Conservation (phyloP, 2,329 filamentous ascomycete genomes). For the Plenodomus tracheiphilus region DNA sequence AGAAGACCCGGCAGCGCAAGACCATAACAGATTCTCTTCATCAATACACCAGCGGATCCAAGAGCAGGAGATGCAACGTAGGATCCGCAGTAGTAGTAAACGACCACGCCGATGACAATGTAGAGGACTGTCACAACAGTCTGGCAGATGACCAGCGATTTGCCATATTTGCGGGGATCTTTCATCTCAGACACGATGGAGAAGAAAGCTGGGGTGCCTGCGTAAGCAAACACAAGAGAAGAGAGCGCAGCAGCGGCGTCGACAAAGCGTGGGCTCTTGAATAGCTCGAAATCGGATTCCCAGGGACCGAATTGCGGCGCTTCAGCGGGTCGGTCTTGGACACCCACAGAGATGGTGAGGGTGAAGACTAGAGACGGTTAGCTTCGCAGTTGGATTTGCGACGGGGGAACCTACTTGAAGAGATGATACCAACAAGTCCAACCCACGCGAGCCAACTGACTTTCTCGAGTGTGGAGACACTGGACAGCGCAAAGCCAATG, state of each 20-base stretch:
- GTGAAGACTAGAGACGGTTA: slow-evolving; percentile 19
- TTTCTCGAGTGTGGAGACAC: slow-evolving; percentile 48
- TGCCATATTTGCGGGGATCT: slow-evolving; percentile 60
- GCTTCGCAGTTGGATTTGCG: not conserved
- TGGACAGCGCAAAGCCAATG: slow-evolving; percentile 52
- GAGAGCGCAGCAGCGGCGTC: slow-evolving; percentile 25
- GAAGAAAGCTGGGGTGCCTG: slow-evolving; percentile 37
- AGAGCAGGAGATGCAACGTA: slow-evolving; percentile 66
- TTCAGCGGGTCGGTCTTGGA: slow-evolving; percentile 28
- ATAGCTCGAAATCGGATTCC: slow-evolving; percentile 24
- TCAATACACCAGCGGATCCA: slow-evolving; percentile 57
- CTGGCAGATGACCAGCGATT: slow-evolving; percentile 63
- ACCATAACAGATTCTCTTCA: slow-evolving; percentile 67
- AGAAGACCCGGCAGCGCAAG: slow-evolving; percentile 60
- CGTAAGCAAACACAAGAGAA: slow-evolving; percentile 26
- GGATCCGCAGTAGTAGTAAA: slow-evolving; percentile 66
- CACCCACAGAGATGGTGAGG: slow-evolving; percentile 29
- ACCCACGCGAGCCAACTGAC: slow-evolving; percentile 32
- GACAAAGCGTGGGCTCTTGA: slow-evolving; percentile 16
- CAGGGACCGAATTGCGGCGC: slow-evolving; percentile 25
- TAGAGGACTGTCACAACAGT: slow-evolving; percentile 63
- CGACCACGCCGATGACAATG: slow-evolving; percentile 65
- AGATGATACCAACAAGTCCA: slow-evolving; percentile 25
- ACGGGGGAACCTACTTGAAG: slow-evolving; percentile 15
- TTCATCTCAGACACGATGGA: slow-evolving; percentile 65